Evolutionary conservation across 148 eudicot genomes (phyloP), one percentile per base, ranked within the genome.

Genomic region (Rhododendron kiyosumense): DNA sequence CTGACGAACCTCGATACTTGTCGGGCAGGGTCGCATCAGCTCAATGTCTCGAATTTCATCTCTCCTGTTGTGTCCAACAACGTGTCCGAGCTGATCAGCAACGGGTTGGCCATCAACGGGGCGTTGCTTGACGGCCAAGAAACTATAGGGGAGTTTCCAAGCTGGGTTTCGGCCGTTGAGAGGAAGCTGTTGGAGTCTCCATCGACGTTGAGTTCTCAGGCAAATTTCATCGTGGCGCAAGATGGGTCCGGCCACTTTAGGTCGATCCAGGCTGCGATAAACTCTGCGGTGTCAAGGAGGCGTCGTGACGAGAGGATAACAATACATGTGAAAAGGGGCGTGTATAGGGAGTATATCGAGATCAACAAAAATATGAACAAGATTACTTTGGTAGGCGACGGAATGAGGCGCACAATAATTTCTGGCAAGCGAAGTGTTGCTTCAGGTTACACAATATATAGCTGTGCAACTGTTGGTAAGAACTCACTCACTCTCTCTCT

Each of bases 81-180:
- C 61, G 91, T 93, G 12, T 86, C 93, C 1, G 90, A 90, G 86
- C 87, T 93, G 51, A 90, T 93, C 4, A 91, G 93, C 87, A 90
- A 91, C 48, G 65, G 92, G 28, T 81, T 93, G 32, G 90, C 93
- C 7, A 79, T 92, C 38, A 91, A 93, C 28, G 85, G 81, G 11
- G 85, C 13, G 15, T 76, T 84, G 28, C 67, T 86, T 0, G 61
- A 4, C 9, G 69, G 54, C 38, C 51, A 71, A n/a, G 69, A 75
- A 0, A 38, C 81, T 0, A 2, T 2, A 1, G 87, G 79, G 2
- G 89, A 81, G 30, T 90, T 79, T 79, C 93, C 93, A 15, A 78
- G 26, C 41, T 91, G 93, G 93, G 57, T 90, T 59, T 30, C 89
- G 2, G 12, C 41, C 24, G 13, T 54, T 5, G 91, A 90, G 9